A percentile compares a stretch with the other conserved stretches of the same genome.
Evolutionary conservation across 2,329 filamentous ascomycete genomes (phyloP).

Genomic region (Geosmithia morbida): DNA sequence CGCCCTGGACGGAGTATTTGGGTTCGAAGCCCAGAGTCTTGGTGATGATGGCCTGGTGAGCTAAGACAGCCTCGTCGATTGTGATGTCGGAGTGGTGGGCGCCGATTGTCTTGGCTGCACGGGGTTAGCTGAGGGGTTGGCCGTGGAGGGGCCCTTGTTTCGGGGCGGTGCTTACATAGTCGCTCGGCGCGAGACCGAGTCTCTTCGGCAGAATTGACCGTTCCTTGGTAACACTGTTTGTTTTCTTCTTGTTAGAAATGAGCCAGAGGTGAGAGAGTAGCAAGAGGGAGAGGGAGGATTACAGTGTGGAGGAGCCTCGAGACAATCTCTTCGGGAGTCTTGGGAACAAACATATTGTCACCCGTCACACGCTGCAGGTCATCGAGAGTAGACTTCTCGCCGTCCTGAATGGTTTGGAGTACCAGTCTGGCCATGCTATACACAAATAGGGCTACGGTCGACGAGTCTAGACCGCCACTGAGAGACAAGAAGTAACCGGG

Average conservation of each 20-base stretch:
- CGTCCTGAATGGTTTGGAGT: slow-evolving; percentile 30
- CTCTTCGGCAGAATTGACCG: slow-evolving; percentile 40
- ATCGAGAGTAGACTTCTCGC: slow-evolving; percentile 10
- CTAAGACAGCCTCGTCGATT: slow-evolving; percentile 27
- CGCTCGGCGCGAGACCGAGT: slow-evolving; percentile 25
- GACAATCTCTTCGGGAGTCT: slow-evolving; percentile 39
- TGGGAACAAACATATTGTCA: slow-evolving; percentile 27
- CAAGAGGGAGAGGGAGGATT: neutral
- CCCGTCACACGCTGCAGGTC: slow-evolving; percentile 12
- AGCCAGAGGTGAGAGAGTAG: neutral
- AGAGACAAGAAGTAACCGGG: slow-evolving; percentile 1
- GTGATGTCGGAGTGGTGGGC: slow-evolving; percentile 4
- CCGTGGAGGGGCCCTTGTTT: neutral
- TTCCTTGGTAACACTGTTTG: slow-evolving; percentile 11
- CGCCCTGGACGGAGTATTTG: slow-evolving; percentile 38
- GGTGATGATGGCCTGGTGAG: slow-evolving; percentile 23
- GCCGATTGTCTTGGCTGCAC: slow-evolving; percentile 3
- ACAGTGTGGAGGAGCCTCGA: slow-evolving; percentile 22
- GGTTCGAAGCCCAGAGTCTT: slow-evolving; percentile 13
- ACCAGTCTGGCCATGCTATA: slow-evolving; percentile 15
- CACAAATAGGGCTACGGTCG: neutral
- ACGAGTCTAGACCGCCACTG: slow-evolving; percentile 1
- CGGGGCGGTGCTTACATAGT: neutral
- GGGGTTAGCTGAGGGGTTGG: neutral
- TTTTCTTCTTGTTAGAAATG: neutral